Base-by-base conservation (phyloP, 176 grass and related monocot species). In the Juncus effusus region DNA sequence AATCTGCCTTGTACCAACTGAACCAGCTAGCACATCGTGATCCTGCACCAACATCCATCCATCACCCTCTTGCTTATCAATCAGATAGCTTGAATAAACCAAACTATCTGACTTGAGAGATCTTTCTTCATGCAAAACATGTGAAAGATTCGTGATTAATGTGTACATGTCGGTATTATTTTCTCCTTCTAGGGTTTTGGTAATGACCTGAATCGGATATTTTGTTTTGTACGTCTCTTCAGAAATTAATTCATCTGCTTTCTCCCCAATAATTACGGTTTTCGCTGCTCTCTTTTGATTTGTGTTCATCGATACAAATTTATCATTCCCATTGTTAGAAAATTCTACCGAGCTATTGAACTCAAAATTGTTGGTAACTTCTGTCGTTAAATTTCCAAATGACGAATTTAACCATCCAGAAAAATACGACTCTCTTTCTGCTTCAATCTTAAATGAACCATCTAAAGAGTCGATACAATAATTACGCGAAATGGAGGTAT, bases 381-480 rank as follows among this genome's bases (percentile, higher is more conserved):
- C 77, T 6, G 93, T 97, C 7, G 93, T 92, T 13, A 97, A 74
- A 72, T 97, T 97, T 10, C 93, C 88, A 28, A 83, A 69, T 39
- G 93, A 97, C 16, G 75, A 89, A 36, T 38, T 84, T 62, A 97
- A 88, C 93, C 93, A 97, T 36, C 93, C 93, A 52, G 62, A 79
- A 76, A 82, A 69, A 50, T 11, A 38, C 5, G 62, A 79, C 52
- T 74, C 61, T 62, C 87, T 45, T 74, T 74, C 71, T 35, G 77
- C 93, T 3, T 40, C 56, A 64, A 97, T 89, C 54, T 38, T 59
- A 76, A 86, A 97, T 3, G 47, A 79, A 0, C 88, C 93, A 59
- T 97, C 60, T 14, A 89, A 53, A 0, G 7, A 36, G 28, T 42
- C 69, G 40, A 51, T 70, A 9, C 11, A 13, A 70, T 83, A 91